Evolutionary conservation across 2,329 filamentous ascomycete species (phyloP), one percentile per base, ranked within the genome.

Genomic region (Periglandula ipomoeae): DNA sequence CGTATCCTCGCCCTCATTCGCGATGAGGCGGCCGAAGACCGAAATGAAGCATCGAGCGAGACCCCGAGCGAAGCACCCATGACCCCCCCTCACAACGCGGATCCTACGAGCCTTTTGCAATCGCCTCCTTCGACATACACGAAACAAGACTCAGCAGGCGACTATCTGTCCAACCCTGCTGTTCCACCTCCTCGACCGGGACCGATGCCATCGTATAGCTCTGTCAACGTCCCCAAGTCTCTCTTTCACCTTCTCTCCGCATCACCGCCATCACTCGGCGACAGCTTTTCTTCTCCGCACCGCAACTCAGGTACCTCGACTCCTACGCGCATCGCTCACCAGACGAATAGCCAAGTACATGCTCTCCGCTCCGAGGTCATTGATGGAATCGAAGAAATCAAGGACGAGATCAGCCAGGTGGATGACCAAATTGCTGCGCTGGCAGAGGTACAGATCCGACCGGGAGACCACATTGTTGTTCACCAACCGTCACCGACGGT

Each of bases 331-430:
- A 56, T 55, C 49, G 55, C 56, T 51, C 19, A 61, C 51, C 67
- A 68, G 55, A 65, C 66, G 15, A 68, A 72, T 41, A 69, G 72
- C 41, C 74, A 74, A 52, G 65, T 72, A 47, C 78, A 86, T 52
- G 85, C 94, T 53, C 74, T 97, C 50, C 86, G 89, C 52, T 88
- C 88, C 13, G 93, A 97, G 66, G 85, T 97, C 23, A 84, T 96
- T 55, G 87, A 93, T 58, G 93, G 90, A 38, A 96, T 98, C 59
- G 84, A 89, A 59, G 93, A 98, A 65, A 89, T 98, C 52, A 87
- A 95, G 65, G 93, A 98, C 61, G 93, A 98, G 69, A 83, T 98
- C 49, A 85, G 86, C 55, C 86, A 91, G 62, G 89, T 89, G 7
- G 93, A 96, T 62, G 89, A 95, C 61, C 89, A 95, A 66, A 94